These are phyloP conservation scores for Phytopythium litorale DNA, from an alignment of 352 stramenopile species.

Conservation along the genomic window DNA sequence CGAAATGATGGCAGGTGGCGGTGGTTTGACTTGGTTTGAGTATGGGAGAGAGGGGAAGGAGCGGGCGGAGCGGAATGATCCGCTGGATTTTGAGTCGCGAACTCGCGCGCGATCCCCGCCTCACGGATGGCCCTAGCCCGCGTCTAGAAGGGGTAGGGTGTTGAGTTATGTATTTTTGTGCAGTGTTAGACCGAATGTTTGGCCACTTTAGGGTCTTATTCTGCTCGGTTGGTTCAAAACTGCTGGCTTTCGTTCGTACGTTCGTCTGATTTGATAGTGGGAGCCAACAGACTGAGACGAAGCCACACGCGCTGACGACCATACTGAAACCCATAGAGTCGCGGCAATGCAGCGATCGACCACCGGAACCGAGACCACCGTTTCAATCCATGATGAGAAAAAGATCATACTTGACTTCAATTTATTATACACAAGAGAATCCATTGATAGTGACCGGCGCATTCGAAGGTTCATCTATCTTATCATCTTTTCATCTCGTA, in stretches of 20 bases:
- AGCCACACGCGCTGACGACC: neutral
- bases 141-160: neutral
- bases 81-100: conserved; percentile 4
- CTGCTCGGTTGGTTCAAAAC: neutral
- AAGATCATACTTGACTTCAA: too few species aligned
- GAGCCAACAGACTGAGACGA: neutral
- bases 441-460: too few species aligned
- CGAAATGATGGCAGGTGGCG: neutral
- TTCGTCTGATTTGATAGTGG: neutral
- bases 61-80: conserved; percentile 7
- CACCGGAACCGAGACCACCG: neutral
- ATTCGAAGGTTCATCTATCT: too few species aligned
- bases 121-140: neutral
- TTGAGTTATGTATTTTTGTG: neutral
- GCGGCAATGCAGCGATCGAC: conserved; percentile 1
- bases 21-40: neutral
- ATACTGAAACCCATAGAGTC: neutral
- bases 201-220: neutral
- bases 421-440: too few species aligned
- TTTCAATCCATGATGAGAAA: neutral
- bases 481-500: too few species aligned
- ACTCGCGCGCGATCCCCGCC: conserved; percentile 5
- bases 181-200: neutral
- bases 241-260: neutral
- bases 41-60: neutral